Conservation (phyloP, 2,329 filamentous ascomycete genomes). For the Periglandula ipomoeae region DNA sequence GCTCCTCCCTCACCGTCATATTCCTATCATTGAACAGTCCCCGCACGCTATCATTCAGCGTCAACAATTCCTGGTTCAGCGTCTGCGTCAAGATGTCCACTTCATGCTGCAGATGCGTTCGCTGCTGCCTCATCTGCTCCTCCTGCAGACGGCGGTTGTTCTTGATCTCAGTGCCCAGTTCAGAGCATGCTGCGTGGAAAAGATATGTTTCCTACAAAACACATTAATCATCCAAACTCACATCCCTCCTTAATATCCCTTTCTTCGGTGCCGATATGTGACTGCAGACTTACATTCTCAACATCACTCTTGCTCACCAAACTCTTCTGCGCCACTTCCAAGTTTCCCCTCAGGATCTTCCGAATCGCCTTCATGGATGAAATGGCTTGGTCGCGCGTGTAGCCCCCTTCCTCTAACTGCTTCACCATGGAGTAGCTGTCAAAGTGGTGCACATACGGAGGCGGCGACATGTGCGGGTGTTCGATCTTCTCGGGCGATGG, state of each 20-base stretch:
- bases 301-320: slow-evolving; percentile 86
- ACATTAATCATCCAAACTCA: neutral
- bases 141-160: slow-evolving; percentile 68
- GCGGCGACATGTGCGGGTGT: slow-evolving; percentile 59
- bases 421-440: slow-evolving; percentile 87
- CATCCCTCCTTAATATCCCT: neutral
- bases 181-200: slow-evolving; percentile 87
- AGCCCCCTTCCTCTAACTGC: slow-evolving; percentile 66
- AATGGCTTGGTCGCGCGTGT: slow-evolving; percentile 64
- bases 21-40: slow-evolving; percentile 95
- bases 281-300: slow-evolving; percentile 54
- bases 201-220: slow-evolving; percentile 65
- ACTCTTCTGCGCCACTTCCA: slow-evolving; percentile 69
- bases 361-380: slow-evolving; percentile 90
- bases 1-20: slow-evolving; percentile 83
- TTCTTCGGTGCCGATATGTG: neutral
- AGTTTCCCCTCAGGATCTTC: slow-evolving; percentile 64
- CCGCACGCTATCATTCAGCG: slow-evolving; percentile 82
- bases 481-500: slow-evolving; percentile 33
- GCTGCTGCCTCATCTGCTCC: slow-evolving; percentile 73
- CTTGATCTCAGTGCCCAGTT: slow-evolving; percentile 78
- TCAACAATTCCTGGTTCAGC: slow-evolving; percentile 72
- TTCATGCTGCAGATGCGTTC: slow-evolving; percentile 84
- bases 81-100: slow-evolving; percentile 85
- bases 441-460: slow-evolving; percentile 90